Evolutionary conservation across 2,329 filamentous ascomycete genomes (phyloP).

Genomic region (Phyllosticta ampelicida): DNA sequence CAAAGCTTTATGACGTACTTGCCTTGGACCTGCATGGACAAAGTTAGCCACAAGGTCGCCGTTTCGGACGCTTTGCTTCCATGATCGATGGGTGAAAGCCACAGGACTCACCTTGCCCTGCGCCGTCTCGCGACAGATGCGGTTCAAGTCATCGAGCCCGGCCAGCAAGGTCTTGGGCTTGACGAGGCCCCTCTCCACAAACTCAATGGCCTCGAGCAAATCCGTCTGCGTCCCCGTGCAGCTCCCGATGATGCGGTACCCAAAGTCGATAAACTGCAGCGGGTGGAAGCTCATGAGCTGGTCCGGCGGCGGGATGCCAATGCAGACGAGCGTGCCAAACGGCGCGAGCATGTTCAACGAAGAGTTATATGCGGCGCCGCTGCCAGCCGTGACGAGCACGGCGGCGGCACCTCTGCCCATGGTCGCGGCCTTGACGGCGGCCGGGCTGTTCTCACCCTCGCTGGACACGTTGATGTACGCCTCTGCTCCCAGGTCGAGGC

Average conservation of each 20-base stretch:
- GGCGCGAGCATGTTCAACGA: constrained; percentile 20
- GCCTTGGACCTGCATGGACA: background rate
- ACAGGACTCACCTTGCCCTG: constrained; percentile 4
- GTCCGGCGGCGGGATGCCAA: constrained; percentile 18
- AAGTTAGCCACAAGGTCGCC: too few relatives aligned
- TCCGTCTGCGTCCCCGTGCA: constrained; percentile 35
- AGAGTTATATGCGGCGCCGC: constrained; percentile 24
- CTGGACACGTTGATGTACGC: constrained; percentile 40
- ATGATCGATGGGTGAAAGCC: too few relatives aligned
- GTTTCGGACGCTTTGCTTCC: too few relatives aligned
- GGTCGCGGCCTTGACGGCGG: constrained; percentile 24
- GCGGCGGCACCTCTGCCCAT: constrained; percentile 15
- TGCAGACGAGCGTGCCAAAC: constrained; percentile 20
- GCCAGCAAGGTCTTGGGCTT: constrained; percentile 2
- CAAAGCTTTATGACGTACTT: constrained; percentile 6
- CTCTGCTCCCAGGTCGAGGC: constrained; percentile 42
- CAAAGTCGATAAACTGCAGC: constrained; percentile 4
- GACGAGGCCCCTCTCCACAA: constrained; percentile 5
- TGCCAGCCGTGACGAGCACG: constrained; percentile 7
- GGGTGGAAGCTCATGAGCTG: constrained; percentile 8
- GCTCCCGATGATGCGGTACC: constrained; percentile 30
- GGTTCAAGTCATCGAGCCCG: constrained; percentile 1
- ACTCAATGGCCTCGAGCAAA: constrained; percentile 29
- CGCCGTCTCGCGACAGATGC: constrained; percentile 3
- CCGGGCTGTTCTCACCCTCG: constrained; percentile 21